These are phyloP conservation scores for Suhomyces pyralidae DNA, from an alignment of 805 yeast genomes.

Conservation along the genomic window DNA sequence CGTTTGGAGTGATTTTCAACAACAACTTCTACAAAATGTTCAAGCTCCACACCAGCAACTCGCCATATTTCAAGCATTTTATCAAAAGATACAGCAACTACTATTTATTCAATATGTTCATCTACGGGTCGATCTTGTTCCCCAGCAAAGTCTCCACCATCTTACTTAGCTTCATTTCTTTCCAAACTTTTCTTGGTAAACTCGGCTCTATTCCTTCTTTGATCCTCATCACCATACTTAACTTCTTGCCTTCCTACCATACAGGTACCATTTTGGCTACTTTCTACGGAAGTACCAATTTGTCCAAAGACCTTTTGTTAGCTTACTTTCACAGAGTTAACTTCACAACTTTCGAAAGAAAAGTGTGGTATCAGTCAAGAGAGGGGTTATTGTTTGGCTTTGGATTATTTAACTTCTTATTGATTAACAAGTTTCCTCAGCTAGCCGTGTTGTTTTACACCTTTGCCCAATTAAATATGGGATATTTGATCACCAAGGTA, in stretches of 20 bases:
- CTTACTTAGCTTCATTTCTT: slow-evolving; percentile 42
- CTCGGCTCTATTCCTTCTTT: slow-evolving; percentile 48
- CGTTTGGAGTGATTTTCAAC: background rate
- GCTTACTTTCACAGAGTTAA: slow-evolving; percentile 52
- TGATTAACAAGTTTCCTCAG: slow-evolving; percentile 41
- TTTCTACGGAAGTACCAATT: slow-evolving; percentile 45
- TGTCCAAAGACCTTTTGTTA: slow-evolving; percentile 44
- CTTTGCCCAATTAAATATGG: slow-evolving; percentile 52
- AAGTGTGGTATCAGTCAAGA: slow-evolving; percentile 50
- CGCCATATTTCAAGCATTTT: slow-evolving; percentile 19
- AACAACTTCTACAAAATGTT: background rate
- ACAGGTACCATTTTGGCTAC: slow-evolving; percentile 38
- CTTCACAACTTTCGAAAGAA: slow-evolving; percentile 39
- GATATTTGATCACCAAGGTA: slow-evolving; percentile 52
- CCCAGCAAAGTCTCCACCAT: slow-evolving; percentile 33
- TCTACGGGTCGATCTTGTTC: slow-evolving; percentile 22
- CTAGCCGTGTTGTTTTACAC: slow-evolving; percentile 49
- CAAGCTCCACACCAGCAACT: slow-evolving; percentile 5
- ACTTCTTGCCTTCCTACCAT: slow-evolving; percentile 32
- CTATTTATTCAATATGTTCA: slow-evolving; percentile 23
- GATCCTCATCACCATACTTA: slow-evolving; percentile 31
- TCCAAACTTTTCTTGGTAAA: slow-evolving; percentile 40
- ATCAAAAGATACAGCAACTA: slow-evolving; percentile 15
- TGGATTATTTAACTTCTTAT: slow-evolving; percentile 45
- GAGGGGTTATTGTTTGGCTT: slow-evolving; percentile 58